Percentiles rank a stretch among this genome's conserved stretches.
phyloP scores from a whole-genome alignment of 2,329 filamentous ascomycete species.

The Pleoardoris graminearum region DNA sequence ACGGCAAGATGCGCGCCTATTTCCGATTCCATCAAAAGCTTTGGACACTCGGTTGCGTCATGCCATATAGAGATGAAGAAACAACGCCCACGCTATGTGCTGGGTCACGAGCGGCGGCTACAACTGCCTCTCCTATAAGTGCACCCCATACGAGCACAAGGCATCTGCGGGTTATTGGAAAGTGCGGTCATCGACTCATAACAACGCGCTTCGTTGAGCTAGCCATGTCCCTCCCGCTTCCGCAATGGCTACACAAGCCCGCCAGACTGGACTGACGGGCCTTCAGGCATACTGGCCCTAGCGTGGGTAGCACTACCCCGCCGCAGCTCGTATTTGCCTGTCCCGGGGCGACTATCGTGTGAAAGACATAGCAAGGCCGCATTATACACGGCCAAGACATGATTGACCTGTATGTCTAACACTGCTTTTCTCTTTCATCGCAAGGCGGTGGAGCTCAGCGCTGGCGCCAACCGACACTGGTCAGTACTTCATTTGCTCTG shows the following conservation, averaged over 20 bases:
- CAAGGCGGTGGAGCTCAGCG: background rate
- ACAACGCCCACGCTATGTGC: background rate
- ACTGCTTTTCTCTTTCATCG: background rate
- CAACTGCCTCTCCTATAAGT: background rate
- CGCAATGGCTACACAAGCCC: slow-evolving; percentile 29
- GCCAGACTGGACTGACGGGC: slow-evolving; percentile 18
- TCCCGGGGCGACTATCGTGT: slow-evolving; percentile 6
- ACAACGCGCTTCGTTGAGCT: slow-evolving; percentile 5
- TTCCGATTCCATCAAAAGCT: background rate
- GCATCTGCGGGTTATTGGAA: background rate
- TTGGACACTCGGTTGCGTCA: background rate
- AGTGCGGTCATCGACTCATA: slow-evolving; percentile 2
- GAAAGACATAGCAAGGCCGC: background rate
- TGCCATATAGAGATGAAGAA: background rate
- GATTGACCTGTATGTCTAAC: background rate
- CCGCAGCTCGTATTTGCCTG: slow-evolving; percentile 3
- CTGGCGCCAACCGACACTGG: background rate
- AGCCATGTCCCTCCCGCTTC: slow-evolving; percentile 21
- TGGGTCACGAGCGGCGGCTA: background rate
- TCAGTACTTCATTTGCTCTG: background rate
- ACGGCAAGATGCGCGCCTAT: slow-evolving; percentile 1
- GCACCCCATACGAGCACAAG: background rate
- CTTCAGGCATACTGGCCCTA: slow-evolving; percentile 14
- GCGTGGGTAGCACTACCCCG: slow-evolving; percentile 8
- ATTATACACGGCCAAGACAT: background rate